A percentile compares a stretch with the other conserved stretches of the same genome.
Conservation (phyloP, 73 alveolate species). For the Paramecium caudatum region DNA sequence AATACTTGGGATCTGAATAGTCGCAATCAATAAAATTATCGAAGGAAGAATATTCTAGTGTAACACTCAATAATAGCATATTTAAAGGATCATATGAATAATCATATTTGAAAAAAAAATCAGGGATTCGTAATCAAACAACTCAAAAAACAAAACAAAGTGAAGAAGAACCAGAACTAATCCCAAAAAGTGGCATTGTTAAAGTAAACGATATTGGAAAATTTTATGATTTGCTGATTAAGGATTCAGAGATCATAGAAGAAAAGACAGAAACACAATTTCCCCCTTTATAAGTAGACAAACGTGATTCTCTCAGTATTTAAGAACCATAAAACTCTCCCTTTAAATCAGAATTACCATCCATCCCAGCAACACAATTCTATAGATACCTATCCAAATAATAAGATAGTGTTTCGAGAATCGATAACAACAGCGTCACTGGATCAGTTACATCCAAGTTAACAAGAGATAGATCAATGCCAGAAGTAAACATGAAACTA, state of each 20-base stretch:
- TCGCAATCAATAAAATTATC: conserved; percentile 53
- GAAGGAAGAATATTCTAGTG: conserved; percentile 53
- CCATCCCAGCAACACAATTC: conserved; percentile 55
- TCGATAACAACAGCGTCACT: conserved; percentile 34
- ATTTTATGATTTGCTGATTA: conserved; percentile 51
- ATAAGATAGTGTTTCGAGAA: background rate
- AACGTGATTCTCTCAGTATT: background rate
- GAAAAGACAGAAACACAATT: background rate
- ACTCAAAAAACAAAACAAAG: conserved; percentile 19
- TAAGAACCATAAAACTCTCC: conserved; percentile 13
- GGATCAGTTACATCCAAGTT: conserved; percentile 66
- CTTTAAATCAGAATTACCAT: conserved; percentile 22
- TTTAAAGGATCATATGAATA: conserved; percentile 61
- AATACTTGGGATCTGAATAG: conserved; percentile 41
- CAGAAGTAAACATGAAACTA: conserved; percentile 37
- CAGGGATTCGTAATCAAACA: background rate
- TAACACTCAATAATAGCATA: conserved; percentile 23
- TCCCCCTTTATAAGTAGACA: background rate
- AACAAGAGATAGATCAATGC: conserved; percentile 69
- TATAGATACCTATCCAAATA: conserved; percentile 41
- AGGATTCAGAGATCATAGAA: conserved; percentile 28
- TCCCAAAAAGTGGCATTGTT: conserved; percentile 20
- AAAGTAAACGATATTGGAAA: conserved; percentile 69
- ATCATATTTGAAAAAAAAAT: conserved; percentile 38
- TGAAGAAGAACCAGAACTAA: conserved; percentile 24